Evolutionary conservation across 1,284 basidiomycete species (phyloP).

Genomic region (Ganoderma multipileum): DNA sequence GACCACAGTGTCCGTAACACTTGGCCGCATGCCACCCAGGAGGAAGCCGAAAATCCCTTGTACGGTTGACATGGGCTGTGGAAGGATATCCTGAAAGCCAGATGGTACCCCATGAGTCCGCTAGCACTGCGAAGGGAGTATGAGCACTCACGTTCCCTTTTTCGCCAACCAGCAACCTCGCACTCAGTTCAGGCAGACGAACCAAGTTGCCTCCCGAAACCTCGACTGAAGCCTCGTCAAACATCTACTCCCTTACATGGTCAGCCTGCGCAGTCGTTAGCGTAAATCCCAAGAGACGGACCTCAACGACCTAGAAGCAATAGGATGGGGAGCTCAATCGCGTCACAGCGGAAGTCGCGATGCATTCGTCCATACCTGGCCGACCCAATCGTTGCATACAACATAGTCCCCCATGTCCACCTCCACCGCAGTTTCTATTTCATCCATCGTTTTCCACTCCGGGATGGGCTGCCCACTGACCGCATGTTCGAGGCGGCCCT

Average conservation of each 20-base stretch:
- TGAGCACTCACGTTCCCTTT: conserved; percentile 61
- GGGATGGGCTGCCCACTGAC: conserved; percentile 68
- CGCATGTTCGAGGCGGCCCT: conserved; percentile 77
- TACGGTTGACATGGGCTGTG: conserved; percentile 53
- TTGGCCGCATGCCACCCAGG: conserved; percentile 50
- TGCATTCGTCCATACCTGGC: conserved; percentile 64
- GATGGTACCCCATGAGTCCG: neutral
- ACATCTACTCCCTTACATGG: conserved; percentile 59
- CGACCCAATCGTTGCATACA: conserved; percentile 86
- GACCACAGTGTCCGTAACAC: conserved; percentile 67
- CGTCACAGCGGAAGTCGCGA: conserved; percentile 1
- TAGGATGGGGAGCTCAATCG: conserved; percentile 27
- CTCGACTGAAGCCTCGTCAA: conserved; percentile 84
- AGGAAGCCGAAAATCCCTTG: conserved; percentile 56
- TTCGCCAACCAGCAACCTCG: conserved; percentile 74
- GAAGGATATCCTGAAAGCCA: conserved; percentile 65
- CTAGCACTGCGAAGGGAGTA: neutral
- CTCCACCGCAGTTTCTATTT: conserved; percentile 65
- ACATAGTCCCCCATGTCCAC: conserved; percentile 86
- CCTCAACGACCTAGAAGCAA: conserved; percentile 56
- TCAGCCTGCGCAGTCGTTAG: conserved; percentile 21
- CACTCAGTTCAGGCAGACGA: conserved; percentile 77
- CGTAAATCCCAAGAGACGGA: conserved; percentile 29
- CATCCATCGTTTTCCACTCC: conserved; percentile 68
- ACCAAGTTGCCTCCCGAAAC: conserved; percentile 64